A percentile compares a stretch with the other conserved stretches of the same genome.
Evolutionary conservation across 192 early-diverging fungal species (phyloP).

Genomic region (Haplosporangium gracile): DNA sequence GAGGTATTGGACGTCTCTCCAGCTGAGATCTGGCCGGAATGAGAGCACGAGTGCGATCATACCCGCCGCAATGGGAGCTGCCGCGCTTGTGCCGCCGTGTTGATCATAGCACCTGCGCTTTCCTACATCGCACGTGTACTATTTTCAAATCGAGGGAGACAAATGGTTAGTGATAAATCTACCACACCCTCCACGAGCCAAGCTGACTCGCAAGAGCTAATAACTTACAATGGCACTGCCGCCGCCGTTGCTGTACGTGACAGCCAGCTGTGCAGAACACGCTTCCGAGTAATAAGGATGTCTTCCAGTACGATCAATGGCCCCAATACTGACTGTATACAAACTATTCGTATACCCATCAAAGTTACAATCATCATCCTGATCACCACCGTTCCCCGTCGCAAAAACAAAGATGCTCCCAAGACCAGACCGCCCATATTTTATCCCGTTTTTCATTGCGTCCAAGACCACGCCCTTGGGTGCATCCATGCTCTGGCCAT

Average conservation of each 20-base stretch:
- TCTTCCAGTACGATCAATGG: slow-evolving; percentile 78
- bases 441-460: slow-evolving; percentile 90
- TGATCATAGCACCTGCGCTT: slow-evolving; percentile 75
- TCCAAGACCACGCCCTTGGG: slow-evolving; percentile 85
- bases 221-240: slow-evolving; percentile 79
- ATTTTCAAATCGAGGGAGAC: not conserved
- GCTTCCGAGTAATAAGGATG: slow-evolving; percentile 91
- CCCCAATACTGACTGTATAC: slow-evolving; percentile 94
- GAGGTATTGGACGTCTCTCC: slow-evolving; percentile 95
- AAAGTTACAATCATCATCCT: slow-evolving; percentile 93
- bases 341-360: slow-evolving; percentile 98
- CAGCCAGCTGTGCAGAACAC: slow-evolving; percentile 90
- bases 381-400: slow-evolving; percentile 88
- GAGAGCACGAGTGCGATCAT: slow-evolving; percentile 89
- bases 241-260: slow-evolving; percentile 90
- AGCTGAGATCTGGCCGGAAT: slow-evolving; percentile 91
- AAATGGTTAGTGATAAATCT: not conserved
- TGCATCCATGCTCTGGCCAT: slow-evolving; percentile 87
- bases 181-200: not conserved
- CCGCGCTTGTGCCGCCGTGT: slow-evolving; percentile 96
- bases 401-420: slow-evolving; percentile 96
- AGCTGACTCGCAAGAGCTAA: not conserved
- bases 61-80: slow-evolving; percentile 93
- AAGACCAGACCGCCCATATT: slow-evolving; percentile 84
- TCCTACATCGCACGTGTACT: slow-evolving; percentile 92